Evolutionary conservation across 2,329 filamentous ascomycete genomes (phyloP).

Genomic region (Venturia aucupariae): DNA sequence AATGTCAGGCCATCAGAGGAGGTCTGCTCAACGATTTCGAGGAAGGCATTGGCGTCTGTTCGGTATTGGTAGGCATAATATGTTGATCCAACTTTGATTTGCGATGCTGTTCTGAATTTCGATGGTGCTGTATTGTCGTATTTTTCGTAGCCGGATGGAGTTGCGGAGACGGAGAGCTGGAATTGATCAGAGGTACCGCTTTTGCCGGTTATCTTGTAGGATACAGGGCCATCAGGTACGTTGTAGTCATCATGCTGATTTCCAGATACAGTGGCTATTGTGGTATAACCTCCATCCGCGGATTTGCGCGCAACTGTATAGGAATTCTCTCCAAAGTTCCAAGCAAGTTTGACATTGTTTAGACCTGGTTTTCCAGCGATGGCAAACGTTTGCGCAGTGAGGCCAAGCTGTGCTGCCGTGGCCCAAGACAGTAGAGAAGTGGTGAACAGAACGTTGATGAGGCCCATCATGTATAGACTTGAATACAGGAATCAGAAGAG

Average conservation of each 20-base stretch:
- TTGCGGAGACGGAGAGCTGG: background rate
- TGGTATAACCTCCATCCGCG: background rate
- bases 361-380: background rate
- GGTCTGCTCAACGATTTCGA: conserved; percentile 18
- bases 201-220: background rate
- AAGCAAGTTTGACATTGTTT: background rate
- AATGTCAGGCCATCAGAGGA: conserved; percentile 19
- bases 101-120: background rate
- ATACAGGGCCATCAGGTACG: background rate
- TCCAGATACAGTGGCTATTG: background rate
- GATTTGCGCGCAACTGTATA: background rate
- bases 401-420: background rate
- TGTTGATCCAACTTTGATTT: background rate
- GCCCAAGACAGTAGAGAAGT: background rate
- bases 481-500: background rate
- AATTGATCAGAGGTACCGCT: background rate
- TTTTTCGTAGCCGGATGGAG: background rate
- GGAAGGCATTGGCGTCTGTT: conserved; percentile 16
- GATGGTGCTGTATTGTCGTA: background rate
- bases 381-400: background rate
- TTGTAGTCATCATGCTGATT: background rate
- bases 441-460: background rate
- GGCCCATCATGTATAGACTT: background rate
- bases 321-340: background rate
- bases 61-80: conserved; percentile 20